A percentile compares a stretch with the other conserved stretches of the same genome.
Evolutionary conservation across 129 eudicot genomes (phyloP).

Genomic region (Kitagawia praeruptora): DNA sequence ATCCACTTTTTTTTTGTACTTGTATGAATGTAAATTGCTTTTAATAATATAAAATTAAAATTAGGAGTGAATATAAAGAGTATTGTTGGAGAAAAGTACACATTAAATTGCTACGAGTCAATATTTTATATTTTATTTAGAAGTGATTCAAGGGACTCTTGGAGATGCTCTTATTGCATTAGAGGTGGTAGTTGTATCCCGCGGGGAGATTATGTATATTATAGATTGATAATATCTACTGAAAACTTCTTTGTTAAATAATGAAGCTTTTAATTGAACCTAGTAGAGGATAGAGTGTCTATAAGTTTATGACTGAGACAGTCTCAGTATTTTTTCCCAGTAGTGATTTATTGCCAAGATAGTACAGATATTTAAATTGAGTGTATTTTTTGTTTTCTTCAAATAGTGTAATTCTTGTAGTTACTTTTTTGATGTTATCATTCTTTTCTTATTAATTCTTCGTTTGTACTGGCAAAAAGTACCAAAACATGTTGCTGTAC

Average conservation of each 20-base stretch:
- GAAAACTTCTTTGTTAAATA: neutral
- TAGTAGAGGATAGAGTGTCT: neutral
- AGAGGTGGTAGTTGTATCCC: neutral
- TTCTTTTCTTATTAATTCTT: neutral
- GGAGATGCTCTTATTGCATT: neutral
- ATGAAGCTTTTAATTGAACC: neutral
- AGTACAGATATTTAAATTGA: neutral
- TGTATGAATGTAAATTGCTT: no score
- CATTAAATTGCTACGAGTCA: no score
- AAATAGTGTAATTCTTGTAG: neutral
- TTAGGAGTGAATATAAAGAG: no score
- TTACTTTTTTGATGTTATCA: neutral
- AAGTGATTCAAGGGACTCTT: no score
- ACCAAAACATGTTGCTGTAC: neutral
- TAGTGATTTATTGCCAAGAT: neutral
- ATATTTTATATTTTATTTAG: no score
- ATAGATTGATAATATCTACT: neutral
- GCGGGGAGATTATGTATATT: neutral
- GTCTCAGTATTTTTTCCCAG: neutral
- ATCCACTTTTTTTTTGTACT: no score
- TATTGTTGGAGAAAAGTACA: no score
- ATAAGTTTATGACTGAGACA: neutral
- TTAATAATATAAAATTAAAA: no score
- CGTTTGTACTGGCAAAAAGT: neutral
- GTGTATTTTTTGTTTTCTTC: neutral